Conservation (phyloP, 495 filamentous ascomycete species). For the Tetracladium marchalianum region DNA sequence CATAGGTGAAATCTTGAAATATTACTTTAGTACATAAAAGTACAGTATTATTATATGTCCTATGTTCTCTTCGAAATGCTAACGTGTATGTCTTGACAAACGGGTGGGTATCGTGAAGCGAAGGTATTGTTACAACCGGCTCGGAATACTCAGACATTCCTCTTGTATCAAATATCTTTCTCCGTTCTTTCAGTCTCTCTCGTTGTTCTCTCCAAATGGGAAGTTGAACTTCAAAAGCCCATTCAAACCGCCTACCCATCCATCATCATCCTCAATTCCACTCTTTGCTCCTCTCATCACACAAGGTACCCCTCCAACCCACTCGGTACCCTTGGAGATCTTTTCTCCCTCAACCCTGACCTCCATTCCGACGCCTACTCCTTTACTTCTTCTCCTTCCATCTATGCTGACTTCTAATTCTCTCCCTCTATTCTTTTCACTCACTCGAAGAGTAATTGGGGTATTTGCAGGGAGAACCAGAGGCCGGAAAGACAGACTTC, state of each 20-base stretch:
- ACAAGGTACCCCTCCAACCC: constrained; percentile 60
- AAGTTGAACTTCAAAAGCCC: constrained; percentile 95
- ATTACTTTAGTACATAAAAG: no score
- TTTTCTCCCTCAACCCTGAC: constrained; percentile 77
- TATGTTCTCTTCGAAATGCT: no score
- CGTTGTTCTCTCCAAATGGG: constrained; percentile 72
- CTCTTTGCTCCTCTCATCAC: constrained; percentile 44
- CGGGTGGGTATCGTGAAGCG: no score
- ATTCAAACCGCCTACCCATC: constrained; percentile 95
- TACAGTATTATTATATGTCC: no score
- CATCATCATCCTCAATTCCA: constrained; percentile 60
- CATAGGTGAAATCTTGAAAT: no score
- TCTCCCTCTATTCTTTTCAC: constrained; percentile 70
- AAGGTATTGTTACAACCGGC: no score
- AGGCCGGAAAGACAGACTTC: constrained; percentile 84
- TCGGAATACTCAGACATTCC: no score
- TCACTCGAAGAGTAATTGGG: constrained; percentile 71
- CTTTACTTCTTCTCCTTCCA: constrained; percentile 60
- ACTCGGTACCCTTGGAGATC: constrained; percentile 43
- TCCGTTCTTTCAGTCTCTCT: background rate
- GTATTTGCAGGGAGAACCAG: constrained; percentile 81
- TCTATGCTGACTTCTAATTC: constrained; percentile 87
- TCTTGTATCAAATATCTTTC: no score
- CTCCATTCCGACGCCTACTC: constrained; percentile 73
- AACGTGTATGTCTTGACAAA: no score